A percentile compares a stretch with the other conserved stretches of the same genome.
Evolutionary conservation across 2,329 filamentous ascomycete species (phyloP).

Genomic region (Penicillium sp.): DNA sequence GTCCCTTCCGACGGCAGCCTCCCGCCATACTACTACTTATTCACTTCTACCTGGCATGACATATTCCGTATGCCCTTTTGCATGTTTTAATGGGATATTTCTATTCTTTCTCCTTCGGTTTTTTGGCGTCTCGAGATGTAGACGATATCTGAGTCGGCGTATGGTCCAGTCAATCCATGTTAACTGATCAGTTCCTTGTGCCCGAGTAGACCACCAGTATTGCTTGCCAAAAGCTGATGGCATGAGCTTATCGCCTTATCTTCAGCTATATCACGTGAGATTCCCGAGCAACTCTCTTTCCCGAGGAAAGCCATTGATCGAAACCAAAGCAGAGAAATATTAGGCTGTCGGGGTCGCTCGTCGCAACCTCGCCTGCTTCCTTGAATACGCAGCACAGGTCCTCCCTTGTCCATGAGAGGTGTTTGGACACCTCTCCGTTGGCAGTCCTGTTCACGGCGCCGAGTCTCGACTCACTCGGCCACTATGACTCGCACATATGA

Average conservation of each 20-base stretch:
- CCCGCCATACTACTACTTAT: slow-evolving; percentile 2
- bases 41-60: slow-evolving; percentile 2
- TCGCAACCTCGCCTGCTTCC: slow-evolving; percentile 15
- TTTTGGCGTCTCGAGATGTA: slow-evolving; percentile 5
- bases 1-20: slow-evolving; percentile 3
- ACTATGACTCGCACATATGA: slow-evolving; percentile 39
- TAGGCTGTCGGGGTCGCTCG: slow-evolving; percentile 17
- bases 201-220: neutral
- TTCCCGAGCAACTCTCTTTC: slow-evolving; percentile 18
- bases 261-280: slow-evolving; percentile 17
- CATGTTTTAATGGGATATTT: neutral
- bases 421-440: slow-evolving; percentile 19
- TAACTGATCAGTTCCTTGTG: neutral
- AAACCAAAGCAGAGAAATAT: slow-evolving; percentile 12
- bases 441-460: slow-evolving; percentile 19
- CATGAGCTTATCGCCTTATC: neutral
- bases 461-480: slow-evolving; percentile 28
- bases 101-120: neutral
- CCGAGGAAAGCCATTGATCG: slow-evolving; percentile 18
- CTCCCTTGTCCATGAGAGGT: slow-evolving; percentile 28
- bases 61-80: neutral
- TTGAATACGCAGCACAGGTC: slow-evolving; percentile 11
- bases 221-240: neutral
- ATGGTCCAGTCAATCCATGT: neutral
- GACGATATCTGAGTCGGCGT: slow-evolving; percentile 5